Percentiles rank a stretch among this genome's conserved stretches.
Evolutionary conservation across 2,329 filamentous ascomycete species (phyloP).

Genomic region (Phialophora expanda): DNA sequence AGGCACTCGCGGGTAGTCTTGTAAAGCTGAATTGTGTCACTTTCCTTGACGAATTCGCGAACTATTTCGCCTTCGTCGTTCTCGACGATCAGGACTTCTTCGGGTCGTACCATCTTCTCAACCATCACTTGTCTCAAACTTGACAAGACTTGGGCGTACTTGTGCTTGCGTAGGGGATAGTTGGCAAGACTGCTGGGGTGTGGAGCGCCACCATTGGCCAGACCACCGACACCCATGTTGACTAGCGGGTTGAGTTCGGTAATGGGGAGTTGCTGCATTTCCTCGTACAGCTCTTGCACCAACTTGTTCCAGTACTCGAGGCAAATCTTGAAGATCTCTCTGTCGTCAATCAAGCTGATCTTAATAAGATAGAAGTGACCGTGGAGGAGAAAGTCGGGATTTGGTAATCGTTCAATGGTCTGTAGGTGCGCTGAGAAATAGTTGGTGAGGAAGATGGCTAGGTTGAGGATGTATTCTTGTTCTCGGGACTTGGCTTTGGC

Average conservation of each 20-base stretch:
- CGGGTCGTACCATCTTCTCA: constrained; percentile 98
- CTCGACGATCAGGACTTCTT: constrained; percentile 98
- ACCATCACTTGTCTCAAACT: constrained; percentile 98
- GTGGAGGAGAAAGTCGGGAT: constrained; percentile 91
- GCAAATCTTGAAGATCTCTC: constrained; percentile 99
- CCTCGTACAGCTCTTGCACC: constrained; percentile 96
- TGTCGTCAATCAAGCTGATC: constrained; percentile 97
- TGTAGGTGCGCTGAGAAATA: constrained; percentile 94
- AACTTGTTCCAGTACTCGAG: constrained; percentile 99
- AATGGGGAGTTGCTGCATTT: constrained; percentile 96
- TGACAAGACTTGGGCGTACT: constrained; percentile 91
- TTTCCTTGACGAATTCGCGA: constrained; percentile 98
- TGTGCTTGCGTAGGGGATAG: constrained; percentile 95
- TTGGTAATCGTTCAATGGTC: constrained; percentile 94
- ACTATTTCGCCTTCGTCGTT: constrained; percentile 99
- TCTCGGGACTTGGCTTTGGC: constrained; percentile 88
- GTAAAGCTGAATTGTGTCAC: constrained; percentile 97
- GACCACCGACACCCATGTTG: constrained; percentile 71
- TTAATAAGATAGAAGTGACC: constrained; percentile 98
- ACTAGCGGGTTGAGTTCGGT: constrained; percentile 90
- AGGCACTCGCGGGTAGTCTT: constrained; percentile 98
- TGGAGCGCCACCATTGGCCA: constrained; percentile 80
- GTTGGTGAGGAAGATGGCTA: constrained; percentile 94
- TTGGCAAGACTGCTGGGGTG: constrained; percentile 84
- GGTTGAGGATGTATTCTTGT: constrained; percentile 96